Evolutionary conservation across 768 basidiomycete genomes (phyloP).

Genomic region (Hydnum rufescens): DNA sequence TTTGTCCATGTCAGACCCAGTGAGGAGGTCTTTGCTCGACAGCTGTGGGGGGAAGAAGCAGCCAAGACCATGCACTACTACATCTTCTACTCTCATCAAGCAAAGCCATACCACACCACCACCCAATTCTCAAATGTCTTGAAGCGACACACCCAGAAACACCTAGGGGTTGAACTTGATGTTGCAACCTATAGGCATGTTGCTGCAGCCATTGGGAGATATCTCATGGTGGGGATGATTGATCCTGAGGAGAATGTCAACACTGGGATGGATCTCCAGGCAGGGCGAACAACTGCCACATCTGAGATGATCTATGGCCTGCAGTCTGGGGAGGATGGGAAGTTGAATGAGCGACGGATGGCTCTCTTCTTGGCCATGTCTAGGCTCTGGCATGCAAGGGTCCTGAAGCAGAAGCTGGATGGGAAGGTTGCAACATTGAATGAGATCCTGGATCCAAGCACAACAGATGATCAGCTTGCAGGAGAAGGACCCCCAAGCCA

Average conservation of each 20-base stretch:
- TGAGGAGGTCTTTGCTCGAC: not conserved
- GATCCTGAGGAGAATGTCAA: not conserved
- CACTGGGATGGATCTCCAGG: not conserved
- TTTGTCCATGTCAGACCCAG: not conserved
- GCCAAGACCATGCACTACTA: not conserved
- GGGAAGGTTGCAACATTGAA: not conserved
- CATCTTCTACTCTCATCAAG: not conserved
- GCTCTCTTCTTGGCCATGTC: not conserved
- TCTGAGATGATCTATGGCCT: not conserved
- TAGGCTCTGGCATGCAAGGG: not conserved
- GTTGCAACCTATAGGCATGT: not conserved
- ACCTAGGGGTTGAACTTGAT: not conserved
- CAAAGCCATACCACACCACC: not conserved
- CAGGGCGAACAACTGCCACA: not conserved
- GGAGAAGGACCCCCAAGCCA: not conserved
- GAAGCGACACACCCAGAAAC: not conserved
- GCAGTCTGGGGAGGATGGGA: not conserved
- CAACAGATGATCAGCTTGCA: not conserved
- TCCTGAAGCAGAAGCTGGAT: not conserved
- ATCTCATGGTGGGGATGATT: not conserved
- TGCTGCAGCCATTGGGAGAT: not conserved
- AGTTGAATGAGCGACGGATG: not conserved
- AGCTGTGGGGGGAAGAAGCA: not conserved
- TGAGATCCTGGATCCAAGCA: not conserved
- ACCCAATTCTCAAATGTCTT: not conserved